phyloP scores from a whole-genome alignment of 2,329 filamentous ascomycete genomes.

The Simplicillium aogashimaense region DNA sequence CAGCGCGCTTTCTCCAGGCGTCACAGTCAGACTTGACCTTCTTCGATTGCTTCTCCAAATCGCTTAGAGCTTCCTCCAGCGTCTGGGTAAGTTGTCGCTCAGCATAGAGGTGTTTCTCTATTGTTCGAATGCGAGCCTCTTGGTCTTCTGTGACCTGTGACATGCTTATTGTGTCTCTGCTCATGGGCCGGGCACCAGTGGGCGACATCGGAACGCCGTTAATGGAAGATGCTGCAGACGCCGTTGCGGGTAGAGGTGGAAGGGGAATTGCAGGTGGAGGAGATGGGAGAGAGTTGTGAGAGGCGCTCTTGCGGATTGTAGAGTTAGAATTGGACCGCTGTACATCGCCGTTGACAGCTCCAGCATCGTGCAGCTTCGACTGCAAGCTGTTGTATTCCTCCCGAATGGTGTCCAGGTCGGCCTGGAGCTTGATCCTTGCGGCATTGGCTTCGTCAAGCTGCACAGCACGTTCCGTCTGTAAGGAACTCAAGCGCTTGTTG shows the following conservation, averaged over 20 bases:
- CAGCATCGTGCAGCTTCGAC: conserved; percentile 51
- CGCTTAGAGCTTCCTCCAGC: conserved; percentile 88
- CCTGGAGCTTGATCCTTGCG: conserved; percentile 51
- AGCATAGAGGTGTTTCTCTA: conserved; percentile 91
- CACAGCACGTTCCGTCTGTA: conserved; percentile 63
- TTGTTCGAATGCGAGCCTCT: conserved; percentile 86
- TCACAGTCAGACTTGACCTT: conserved; percentile 88
- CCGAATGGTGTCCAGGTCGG: conserved; percentile 56
- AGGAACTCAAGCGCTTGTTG: conserved; percentile 75
- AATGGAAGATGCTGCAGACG: conserved; percentile 42
- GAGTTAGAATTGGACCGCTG: conserved; percentile 55
- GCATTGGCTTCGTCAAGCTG: conserved; percentile 72
- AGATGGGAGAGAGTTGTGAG: conserved; percentile 76
- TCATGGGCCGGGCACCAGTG: conserved; percentile 58
- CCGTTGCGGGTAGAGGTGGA: conserved; percentile 81
- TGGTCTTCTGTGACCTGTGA: conserved; percentile 87
- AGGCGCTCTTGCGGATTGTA: conserved; percentile 75
- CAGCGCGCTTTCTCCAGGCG: conserved; percentile 78
- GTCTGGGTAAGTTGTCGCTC: conserved; percentile 95
- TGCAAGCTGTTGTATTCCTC: conserved; percentile 50
- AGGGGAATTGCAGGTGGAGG: conserved; percentile 94
- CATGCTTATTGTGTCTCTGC: conserved; percentile 61
- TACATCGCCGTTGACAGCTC: conserved; percentile 28
- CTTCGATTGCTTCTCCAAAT: conserved; percentile 84
- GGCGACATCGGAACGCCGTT: too few relatives aligned